phyloP scores from a whole-genome alignment of 495 filamentous ascomycete species.

The Daldinia decipiens region DNA sequence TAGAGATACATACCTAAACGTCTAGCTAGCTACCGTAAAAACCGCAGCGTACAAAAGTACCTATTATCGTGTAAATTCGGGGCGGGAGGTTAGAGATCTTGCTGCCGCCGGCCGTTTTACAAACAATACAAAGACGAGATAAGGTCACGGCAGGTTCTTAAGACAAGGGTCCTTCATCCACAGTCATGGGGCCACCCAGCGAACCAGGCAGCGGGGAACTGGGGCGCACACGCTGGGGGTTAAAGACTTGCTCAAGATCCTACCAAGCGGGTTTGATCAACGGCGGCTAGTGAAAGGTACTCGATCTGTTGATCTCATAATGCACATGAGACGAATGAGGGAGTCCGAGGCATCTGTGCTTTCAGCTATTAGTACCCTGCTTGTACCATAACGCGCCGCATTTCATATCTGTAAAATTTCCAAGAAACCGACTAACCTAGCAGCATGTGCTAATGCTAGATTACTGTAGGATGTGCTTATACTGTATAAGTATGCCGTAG shows the following conservation, averaged over 20 bases:
- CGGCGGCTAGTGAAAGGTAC: slow-evolving; percentile 43
- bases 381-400: slow-evolving; percentile 12
- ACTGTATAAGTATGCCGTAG: slow-evolving; percentile 17
- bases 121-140: slow-evolving; percentile 29
- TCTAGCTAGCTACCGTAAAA: slow-evolving; percentile 12
- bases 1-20: slow-evolving; percentile 3
- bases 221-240: slow-evolving; percentile 41
- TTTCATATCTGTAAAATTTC: slow-evolving; percentile 22
- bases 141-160: slow-evolving; percentile 24
- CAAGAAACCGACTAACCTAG: slow-evolving; percentile 19
- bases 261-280: slow-evolving; percentile 44
- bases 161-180: slow-evolving; percentile 44
- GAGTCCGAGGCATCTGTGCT: slow-evolving; percentile 25
- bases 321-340: slow-evolving; percentile 36
- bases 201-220: slow-evolving; percentile 45
- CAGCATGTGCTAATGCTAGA: slow-evolving; percentile 14
- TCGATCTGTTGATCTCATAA: slow-evolving; percentile 47
- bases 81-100: slow-evolving; percentile 9
- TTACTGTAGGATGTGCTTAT: slow-evolving; percentile 21
- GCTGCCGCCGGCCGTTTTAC: slow-evolving; percentile 20
- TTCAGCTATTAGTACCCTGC: slow-evolving; percentile 3
- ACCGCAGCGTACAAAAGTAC: slow-evolving; percentile 14
- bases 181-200: slow-evolving; percentile 42
- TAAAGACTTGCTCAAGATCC: slow-evolving; percentile 39
- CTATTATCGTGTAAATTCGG: background rate